Evolutionary conservation across 225 moss, liverwort and hornwort genomes (phyloP).

Genomic region (Climacium dendroides): DNA sequence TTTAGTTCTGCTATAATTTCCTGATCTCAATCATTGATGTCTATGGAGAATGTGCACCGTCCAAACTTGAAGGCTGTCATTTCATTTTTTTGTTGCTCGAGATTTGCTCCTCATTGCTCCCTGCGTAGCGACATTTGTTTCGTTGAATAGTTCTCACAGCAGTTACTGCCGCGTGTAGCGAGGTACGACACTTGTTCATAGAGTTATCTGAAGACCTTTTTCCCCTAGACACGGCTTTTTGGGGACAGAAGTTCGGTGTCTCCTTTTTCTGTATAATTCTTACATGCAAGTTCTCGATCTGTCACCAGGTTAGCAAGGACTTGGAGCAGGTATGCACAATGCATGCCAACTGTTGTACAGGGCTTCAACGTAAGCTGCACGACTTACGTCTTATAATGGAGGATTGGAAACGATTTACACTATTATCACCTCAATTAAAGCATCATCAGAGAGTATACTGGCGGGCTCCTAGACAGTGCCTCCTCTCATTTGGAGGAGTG

Average conservation of each 20-base stretch:
- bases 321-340: slow-evolving; percentile 87
- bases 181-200: not conserved
- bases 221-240: not conserved
- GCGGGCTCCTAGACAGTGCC: slow-evolving; percentile 87
- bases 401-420: slow-evolving; percentile 76
- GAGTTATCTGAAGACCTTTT: not conserved
- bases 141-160: not conserved
- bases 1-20: not conserved
- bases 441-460: slow-evolving; percentile 64
- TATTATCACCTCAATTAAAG: slow-evolving; percentile 57
- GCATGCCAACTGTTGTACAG: slow-evolving; percentile 97
- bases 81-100: not conserved
- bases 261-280: not conserved
- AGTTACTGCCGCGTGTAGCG: not conserved
- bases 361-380: slow-evolving; percentile 73
- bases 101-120: not conserved
- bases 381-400: slow-evolving; percentile 66
- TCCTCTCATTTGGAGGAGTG: slow-evolving; percentile 50
- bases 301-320: slow-evolving; percentile 49
- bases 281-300: not conserved
- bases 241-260: not conserved
- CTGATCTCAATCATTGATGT: not conserved
- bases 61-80: not conserved
- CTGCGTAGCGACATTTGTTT: not conserved
- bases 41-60: not conserved